Evolutionary conservation across 192 early-diverging fungal genomes (phyloP).

Genomic region (Coemansia sp.): DNA sequence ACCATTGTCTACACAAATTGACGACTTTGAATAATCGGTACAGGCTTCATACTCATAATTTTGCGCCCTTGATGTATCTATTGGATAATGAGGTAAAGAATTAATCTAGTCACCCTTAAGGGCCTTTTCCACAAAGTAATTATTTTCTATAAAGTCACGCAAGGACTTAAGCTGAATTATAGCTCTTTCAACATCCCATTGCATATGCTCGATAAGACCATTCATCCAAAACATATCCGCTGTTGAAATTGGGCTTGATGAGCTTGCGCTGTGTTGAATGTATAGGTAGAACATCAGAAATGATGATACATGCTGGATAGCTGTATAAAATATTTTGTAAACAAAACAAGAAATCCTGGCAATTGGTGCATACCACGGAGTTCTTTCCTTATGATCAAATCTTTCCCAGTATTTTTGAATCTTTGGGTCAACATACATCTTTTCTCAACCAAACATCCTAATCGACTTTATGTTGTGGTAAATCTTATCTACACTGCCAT

Average conservation of each 20-base stretch:
- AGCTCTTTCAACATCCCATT: neutral
- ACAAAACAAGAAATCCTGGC: conserved; percentile 12
- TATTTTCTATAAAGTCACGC: conserved; percentile 4
- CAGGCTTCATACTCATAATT: neutral
- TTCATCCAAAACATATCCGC: conserved; percentile 28
- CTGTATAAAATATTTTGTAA: neutral
- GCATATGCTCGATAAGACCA: neutral
- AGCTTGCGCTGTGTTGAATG: neutral
- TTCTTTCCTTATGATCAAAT: neutral
- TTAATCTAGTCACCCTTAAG: conserved; percentile 22
- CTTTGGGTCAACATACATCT: conserved; percentile 28
- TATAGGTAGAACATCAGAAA: conserved; percentile 19
- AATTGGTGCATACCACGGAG: conserved; percentile 34
- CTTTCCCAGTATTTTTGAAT: conserved; percentile 2
- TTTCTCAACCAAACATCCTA: conserved; percentile 47
- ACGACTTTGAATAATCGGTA: neutral
- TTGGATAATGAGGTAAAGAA: conserved; percentile 2
- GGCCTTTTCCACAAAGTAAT: conserved; percentile 9
- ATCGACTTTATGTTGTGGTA: conserved; percentile 33
- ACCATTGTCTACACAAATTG: conserved; percentile 13
- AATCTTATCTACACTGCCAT: no score
- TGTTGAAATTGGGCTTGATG: conserved; percentile 10
- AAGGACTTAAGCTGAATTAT: no score
- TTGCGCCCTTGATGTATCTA: neutral
- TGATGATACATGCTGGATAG: conserved; percentile 10